Evolutionary conservation across 176 grass and related monocot genomes (phyloP).

Genomic region (Alopecurus myosuroides): DNA sequence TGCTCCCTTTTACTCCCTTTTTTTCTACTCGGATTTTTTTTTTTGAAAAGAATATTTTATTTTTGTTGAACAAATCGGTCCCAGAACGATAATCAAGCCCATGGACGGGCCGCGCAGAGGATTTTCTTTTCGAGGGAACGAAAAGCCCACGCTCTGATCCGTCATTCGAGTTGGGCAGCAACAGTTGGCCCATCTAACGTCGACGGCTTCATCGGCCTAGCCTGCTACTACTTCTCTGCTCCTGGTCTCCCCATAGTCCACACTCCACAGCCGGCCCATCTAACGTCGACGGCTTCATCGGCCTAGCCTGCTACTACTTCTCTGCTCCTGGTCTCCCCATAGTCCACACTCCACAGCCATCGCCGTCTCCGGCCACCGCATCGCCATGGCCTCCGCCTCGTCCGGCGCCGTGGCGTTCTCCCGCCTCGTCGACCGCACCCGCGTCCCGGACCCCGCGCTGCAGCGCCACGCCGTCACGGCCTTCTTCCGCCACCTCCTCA

Average conservation of each 20-base stretch:
- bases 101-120: too few relatives aligned
- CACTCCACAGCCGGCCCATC: neutral
- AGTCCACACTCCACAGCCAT: neutral
- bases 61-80: too few relatives aligned
- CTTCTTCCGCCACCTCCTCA: slow-evolving; percentile 44
- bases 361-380: slow-evolving; percentile 38
- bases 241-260: neutral
- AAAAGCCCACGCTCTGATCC: too few relatives aligned
- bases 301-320: neutral
- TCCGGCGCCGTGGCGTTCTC: slow-evolving; percentile 11
- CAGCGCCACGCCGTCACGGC: slow-evolving; percentile 33
- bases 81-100: too few relatives aligned
- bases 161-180: too few relatives aligned
- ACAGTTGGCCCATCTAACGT: neutral
- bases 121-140: too few relatives aligned
- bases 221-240: neutral
- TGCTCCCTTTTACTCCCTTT: too few relatives aligned
- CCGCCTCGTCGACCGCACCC: slow-evolving; percentile 36
- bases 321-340: neutral
- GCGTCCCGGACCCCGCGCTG: slow-evolving; percentile 17
- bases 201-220: neutral
- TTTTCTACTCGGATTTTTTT: too few relatives aligned
- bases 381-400: slow-evolving; percentile 33
- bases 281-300: neutral
- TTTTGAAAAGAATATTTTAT: too few relatives aligned